Evolutionary conservation across 345 rosid species (phyloP), one percentile per base, ranked within the genome.

Genomic region (Ceriops decandra): DNA sequence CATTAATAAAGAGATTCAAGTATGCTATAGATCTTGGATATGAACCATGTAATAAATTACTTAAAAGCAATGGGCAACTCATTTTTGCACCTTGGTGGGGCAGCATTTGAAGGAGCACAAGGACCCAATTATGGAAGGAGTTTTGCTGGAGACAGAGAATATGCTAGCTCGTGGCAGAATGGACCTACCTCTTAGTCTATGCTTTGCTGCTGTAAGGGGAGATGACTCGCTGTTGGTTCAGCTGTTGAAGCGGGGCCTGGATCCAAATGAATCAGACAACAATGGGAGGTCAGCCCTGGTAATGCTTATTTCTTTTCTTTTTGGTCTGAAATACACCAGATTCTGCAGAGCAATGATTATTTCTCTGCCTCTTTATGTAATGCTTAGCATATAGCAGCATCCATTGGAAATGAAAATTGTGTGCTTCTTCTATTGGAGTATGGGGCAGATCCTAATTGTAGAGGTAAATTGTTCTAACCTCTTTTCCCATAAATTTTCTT

Each of bases 321-420:
- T 11, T 31, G 13, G 21, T 65, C 1, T n/a, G 8, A 21, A 51
- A 13, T 10, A 19, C 35, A 20, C 52, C 56, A 35, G 30, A 47
- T 49, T 49, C 56, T 51, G 47, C 32, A 6, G 7, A 17, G 27
- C 26, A 32, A 64, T 62, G 47, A 73, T 62, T 22, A 19, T 51
- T 13, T 57, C 51, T 59, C 68, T 21, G 26, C 57, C 72, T 38
- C 33, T 3, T 49, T 58, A 52, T 15, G 19, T 72, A 52, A 27
- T 27, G 66, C 72, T 69, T 73, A 91, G 98, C 97, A 93, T 70
- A 90, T 93, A 59, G 88, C 97, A 68, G 90, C 96, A 49, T 84
- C 93, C 10, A 87, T 82, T 72, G 98, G 98, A 70, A 83, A 73
- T 47, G 79, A 85, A 65, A 84, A 87, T 42, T 91, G 95, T n/a